Conservation (phyloP, 805 yeast species). For the Schizosaccharomyces osmophilus region DNA sequence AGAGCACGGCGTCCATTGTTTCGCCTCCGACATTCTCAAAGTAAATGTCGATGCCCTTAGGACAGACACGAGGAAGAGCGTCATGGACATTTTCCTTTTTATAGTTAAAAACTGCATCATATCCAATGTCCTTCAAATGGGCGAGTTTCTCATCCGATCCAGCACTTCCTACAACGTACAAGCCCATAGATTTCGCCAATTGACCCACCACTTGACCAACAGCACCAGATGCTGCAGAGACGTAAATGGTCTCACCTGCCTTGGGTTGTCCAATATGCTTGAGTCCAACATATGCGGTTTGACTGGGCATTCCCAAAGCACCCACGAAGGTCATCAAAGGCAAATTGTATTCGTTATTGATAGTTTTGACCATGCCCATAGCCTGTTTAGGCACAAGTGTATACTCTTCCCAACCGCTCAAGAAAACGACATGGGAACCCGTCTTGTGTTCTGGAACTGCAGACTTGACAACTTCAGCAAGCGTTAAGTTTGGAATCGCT, state of each 20-base stretch:
- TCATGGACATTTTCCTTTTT: conserved; percentile 18
- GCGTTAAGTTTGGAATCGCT: background rate
- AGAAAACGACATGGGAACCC: background rate
- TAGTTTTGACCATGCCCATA: background rate
- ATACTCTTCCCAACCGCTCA: background rate
- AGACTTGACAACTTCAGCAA: background rate
- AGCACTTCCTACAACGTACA: conserved; percentile 34
- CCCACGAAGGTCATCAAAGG: background rate
- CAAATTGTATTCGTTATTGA: background rate
- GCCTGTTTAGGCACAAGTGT: background rate
- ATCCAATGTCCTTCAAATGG: conserved; percentile 29
- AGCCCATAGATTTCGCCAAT: conserved; percentile 29
- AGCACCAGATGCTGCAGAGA: conserved; percentile 54
- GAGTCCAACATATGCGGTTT: conserved; percentile 23
- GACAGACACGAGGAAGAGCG: conserved; percentile 17
- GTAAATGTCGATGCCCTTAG: conserved; percentile 26
- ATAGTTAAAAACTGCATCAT: conserved; percentile 29
- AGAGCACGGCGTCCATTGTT: conserved; percentile 23
- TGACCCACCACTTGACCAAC: conserved; percentile 40
- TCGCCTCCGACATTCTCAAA: conserved; percentile 42
- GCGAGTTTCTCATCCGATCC: conserved; percentile 33
- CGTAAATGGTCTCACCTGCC: conserved; percentile 23
- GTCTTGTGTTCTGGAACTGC: background rate
- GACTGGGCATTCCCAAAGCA: background rate
- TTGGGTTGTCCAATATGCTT: conserved; percentile 12